Percentiles rank a stretch among this genome's conserved stretches.
These are phyloP conservation scores for Saksenaea vasiformis DNA, from an alignment of 371 early-diverging fungal species.

Conservation along the genomic window DNA sequence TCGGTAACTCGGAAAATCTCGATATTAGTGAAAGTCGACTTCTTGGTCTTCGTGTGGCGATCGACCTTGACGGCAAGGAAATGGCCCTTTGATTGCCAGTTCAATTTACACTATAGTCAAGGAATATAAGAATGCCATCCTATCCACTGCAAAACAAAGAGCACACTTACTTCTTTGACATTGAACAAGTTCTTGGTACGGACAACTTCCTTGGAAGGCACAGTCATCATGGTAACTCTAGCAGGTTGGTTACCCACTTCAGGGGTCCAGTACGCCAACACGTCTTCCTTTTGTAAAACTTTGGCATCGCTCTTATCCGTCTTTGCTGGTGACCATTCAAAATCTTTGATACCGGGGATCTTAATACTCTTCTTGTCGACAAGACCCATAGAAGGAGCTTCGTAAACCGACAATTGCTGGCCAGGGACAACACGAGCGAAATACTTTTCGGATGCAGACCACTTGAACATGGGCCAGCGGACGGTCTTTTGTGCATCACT, in stretches of 20 bases:
- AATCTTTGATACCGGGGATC: constrained; percentile 85
- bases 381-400: constrained; percentile 90
- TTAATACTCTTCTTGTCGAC: constrained; percentile 94
- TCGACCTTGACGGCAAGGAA: constrained; percentile 92
- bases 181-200: constrained; percentile 97
- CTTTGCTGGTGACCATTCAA: constrained; percentile 86
- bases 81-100: constrained; percentile 92
- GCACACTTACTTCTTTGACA: constrained; percentile 67
- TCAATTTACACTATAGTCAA: constrained; percentile 66
- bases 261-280: constrained; percentile 95
- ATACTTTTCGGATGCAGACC: constrained; percentile 93
- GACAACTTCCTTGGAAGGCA: constrained; percentile 84
- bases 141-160: background rate
- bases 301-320: constrained; percentile 44
- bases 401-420: constrained; percentile 83
- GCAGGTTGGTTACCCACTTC: constrained; percentile 96
- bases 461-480: constrained; percentile 96
- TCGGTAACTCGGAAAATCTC: constrained; percentile 94
- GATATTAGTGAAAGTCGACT: constrained; percentile 83
- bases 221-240: constrained; percentile 84
- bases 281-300: constrained; percentile 55
- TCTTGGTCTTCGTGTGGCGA: constrained; percentile 91
- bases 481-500: constrained; percentile 63
- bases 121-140: background rate
- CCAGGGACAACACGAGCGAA: constrained; percentile 89